Conservation (phyloP, 495 filamentous ascomycete genomes). For the Ascodesmis nigricans region DNA sequence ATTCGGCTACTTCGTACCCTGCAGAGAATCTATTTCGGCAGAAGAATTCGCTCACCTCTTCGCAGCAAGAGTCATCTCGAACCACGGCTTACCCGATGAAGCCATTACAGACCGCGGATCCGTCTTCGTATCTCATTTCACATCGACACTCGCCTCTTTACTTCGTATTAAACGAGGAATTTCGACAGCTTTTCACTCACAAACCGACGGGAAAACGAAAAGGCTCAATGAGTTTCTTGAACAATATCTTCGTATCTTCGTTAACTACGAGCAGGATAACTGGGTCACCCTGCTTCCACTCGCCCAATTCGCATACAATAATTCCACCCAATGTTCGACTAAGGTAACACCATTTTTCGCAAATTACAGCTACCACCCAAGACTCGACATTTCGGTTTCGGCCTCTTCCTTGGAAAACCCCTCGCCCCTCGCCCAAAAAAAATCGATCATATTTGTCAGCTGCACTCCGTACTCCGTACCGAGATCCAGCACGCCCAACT, state of each 20-base stretch:
- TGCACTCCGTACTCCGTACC: too few relatives aligned
- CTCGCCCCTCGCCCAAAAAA: too few relatives aligned
- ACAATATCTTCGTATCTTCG: constrained; percentile 1
- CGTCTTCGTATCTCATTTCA: too few relatives aligned
- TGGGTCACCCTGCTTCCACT: constrained; percentile 7
- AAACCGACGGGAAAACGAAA: constrained; percentile 5
- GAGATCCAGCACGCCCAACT: not conserved
- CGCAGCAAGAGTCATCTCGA: too few relatives aligned
- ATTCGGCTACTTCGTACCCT: too few relatives aligned
- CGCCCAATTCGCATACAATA: constrained; percentile 21
- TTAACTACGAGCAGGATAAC: constrained; percentile 4
- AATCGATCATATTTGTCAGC: too few relatives aligned
- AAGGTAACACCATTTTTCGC: constrained; percentile 5
- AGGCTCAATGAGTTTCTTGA: not conserved
- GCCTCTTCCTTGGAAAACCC: too few relatives aligned
- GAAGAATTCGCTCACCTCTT: too few relatives aligned
- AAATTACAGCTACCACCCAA: not conserved
- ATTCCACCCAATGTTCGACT: constrained; percentile 1
- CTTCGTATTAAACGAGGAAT: not conserved
- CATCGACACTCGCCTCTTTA: too few relatives aligned
- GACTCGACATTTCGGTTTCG: not conserved
- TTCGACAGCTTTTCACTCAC: not conserved
- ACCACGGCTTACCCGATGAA: too few relatives aligned
- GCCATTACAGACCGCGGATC: too few relatives aligned
- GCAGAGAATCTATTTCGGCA: too few relatives aligned